These are phyloP conservation scores for Zygosaccharomyces rouxii DNA, from an alignment of 805 yeast genomes.

Conservation along the genomic window DNA sequence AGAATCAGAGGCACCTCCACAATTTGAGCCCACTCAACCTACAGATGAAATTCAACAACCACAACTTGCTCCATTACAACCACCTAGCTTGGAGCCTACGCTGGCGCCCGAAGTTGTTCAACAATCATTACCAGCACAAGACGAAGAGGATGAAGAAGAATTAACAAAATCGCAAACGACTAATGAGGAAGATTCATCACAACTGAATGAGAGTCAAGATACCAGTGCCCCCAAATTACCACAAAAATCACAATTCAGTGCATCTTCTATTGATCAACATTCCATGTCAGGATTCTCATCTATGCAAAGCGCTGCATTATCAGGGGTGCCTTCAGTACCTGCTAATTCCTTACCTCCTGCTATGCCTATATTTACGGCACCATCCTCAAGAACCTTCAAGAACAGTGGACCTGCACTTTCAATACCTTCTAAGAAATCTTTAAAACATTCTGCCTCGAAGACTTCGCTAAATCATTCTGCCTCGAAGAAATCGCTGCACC, in stretches of 20 bases:
- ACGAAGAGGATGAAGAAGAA: background rate
- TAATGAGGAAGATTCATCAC: background rate
- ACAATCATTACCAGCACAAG: background rate
- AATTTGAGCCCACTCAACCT: background rate
- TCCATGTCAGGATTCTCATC: background rate
- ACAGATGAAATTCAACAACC: background rate
- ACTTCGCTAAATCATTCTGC: conserved; percentile 7
- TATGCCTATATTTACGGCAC: conserved; percentile 25
- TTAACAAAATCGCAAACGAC: background rate
- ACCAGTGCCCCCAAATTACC: conserved; percentile 25
- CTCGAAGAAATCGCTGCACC: conserved; percentile 11
- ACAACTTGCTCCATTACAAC: background rate
- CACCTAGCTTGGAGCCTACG: too few relatives aligned
- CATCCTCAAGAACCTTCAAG: conserved; percentile 29
- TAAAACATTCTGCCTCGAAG: conserved; percentile 13
- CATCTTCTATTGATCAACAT: conserved; percentile 19
- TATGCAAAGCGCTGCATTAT: background rate
- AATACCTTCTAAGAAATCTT: conserved; percentile 17
- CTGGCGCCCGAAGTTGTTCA: background rate
- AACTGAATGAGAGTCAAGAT: conserved; percentile 7
- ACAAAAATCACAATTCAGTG: conserved; percentile 34
- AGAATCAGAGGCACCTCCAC: background rate
- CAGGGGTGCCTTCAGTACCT: conserved; percentile 12
- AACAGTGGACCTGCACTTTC: conserved; percentile 22
- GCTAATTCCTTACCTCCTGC: conserved; percentile 16